Evolutionary conservation across 1,139 yeast species (phyloP).

Genomic region (Sugiyamaella grinbergsii): DNA sequence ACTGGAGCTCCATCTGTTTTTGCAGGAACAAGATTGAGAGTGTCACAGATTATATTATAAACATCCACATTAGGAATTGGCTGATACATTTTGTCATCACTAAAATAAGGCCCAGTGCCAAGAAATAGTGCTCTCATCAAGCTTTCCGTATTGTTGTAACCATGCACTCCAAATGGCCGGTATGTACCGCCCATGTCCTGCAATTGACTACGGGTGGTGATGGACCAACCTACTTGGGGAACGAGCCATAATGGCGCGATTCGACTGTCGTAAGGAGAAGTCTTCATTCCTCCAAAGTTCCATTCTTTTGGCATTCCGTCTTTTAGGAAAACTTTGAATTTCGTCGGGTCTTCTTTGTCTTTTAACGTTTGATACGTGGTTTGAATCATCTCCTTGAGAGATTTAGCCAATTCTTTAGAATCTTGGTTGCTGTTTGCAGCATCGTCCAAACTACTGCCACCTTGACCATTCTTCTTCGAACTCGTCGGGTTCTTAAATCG

Average conservation of each 20-base stretch:
- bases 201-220: conserved; percentile 66
- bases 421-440: conserved; percentile 24
- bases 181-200: conserved; percentile 50
- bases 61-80: conserved; percentile 77
- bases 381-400: conserved; percentile 35
- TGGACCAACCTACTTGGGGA: conserved; percentile 77
- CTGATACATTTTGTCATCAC: conserved; percentile 44
- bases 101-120: conserved; percentile 80
- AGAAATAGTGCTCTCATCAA: conserved; percentile 82
- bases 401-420: not conserved
- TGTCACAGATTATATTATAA: conserved; percentile 72
- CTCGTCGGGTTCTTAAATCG: conserved; percentile 50
- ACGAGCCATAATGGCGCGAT: conserved; percentile 85
- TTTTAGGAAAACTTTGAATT: conserved; percentile 52
- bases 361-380: conserved; percentile 46
- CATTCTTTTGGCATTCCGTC: conserved; percentile 66
- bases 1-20: conserved; percentile 59
- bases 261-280: conserved; percentile 54
- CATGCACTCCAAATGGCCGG: conserved; percentile 76
- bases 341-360: conserved; percentile 40
- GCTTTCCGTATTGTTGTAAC: conserved; percentile 74
- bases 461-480: not conserved
- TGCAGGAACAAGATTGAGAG: conserved; percentile 59
- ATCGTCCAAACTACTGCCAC: conserved; percentile 11
- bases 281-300: conserved; percentile 61